phyloP scores from a whole-genome alignment of 345 rosid genomes.

The Ricinus communis region DNA sequence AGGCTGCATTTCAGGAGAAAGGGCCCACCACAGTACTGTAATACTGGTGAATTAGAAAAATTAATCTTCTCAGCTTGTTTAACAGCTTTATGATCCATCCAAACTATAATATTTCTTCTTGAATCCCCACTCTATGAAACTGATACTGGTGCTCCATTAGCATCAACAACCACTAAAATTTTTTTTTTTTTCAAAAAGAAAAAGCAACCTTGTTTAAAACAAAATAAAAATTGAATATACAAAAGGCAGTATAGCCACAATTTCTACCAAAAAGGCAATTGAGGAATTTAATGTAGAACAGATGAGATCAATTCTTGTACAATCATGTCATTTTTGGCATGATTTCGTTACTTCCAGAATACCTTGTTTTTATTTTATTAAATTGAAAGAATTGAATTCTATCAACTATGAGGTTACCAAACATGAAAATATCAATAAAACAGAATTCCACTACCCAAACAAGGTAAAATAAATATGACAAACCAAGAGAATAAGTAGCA shows the following conservation, averaged over 20 bases:
- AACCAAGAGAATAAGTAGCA: constrained; percentile 97
- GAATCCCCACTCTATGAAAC: constrained; percentile 98
- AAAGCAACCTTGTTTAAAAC: neutral
- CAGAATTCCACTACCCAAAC: too few species aligned
- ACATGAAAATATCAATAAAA: too few species aligned
- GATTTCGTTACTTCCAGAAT: too few species aligned
- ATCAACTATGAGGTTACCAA: too few species aligned
- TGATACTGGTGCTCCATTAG: constrained; percentile 92
- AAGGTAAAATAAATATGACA: constrained; percentile 19
- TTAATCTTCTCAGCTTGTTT: constrained; percentile 92
- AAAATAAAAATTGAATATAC: neutral
- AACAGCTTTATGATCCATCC: constrained; percentile 99
- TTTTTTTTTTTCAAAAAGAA: too few species aligned
- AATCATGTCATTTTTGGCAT: too few species aligned
- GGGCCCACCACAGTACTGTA: constrained; percentile 93
- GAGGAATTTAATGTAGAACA: too few species aligned
- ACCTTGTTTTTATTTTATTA: too few species aligned
- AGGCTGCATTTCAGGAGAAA: constrained; percentile 95
- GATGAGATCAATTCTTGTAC: too few species aligned
- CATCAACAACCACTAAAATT: constrained; percentile 92
- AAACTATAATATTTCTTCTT: constrained; percentile 83
- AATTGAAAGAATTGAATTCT: too few species aligned
- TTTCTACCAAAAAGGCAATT: too few species aligned
- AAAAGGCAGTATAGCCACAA: too few species aligned
- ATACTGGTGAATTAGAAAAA: constrained; percentile 66